phyloP scores from a whole-genome alignment of 2,329 filamentous ascomycete genomes.

The Hysterium pulicare region DNA sequence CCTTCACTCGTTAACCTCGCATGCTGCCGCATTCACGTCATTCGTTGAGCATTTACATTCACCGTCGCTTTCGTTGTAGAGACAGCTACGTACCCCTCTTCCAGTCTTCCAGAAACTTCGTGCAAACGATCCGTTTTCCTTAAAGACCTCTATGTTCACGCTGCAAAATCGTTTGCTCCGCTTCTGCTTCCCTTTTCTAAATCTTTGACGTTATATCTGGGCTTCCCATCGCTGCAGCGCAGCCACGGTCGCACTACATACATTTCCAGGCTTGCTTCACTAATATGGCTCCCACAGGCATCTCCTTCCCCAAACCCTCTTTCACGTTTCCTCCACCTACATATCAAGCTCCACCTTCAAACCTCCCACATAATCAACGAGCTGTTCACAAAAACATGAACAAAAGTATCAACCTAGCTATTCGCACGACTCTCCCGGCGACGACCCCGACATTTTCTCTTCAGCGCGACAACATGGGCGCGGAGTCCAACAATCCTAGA shows the following conservation, averaged over 20 bases:
- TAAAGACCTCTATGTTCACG: too few relatives aligned
- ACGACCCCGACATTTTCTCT: too few relatives aligned
- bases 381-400: background rate
- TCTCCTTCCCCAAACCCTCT: background rate
- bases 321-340: background rate
- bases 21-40: too few relatives aligned
- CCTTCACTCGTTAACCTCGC: too few relatives aligned
- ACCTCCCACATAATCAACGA: background rate
- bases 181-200: background rate
- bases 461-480: background rate
- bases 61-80: too few relatives aligned
- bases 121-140: background rate
- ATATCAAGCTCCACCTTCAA: background rate
- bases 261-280: background rate
- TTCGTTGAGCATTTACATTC: too few relatives aligned
- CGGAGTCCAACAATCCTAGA: background rate
- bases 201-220: background rate
- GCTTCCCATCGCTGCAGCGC: background rate
- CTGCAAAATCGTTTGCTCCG: background rate
- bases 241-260: background rate
- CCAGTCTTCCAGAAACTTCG: background rate
- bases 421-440: too few relatives aligned
- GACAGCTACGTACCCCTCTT: too few relatives aligned
- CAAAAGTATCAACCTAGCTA: background rate
- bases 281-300: background rate